These are phyloP conservation scores for Amphirosellinia nigrospora DNA, from an alignment of 495 filamentous ascomycete species.

Conservation along the genomic window DNA sequence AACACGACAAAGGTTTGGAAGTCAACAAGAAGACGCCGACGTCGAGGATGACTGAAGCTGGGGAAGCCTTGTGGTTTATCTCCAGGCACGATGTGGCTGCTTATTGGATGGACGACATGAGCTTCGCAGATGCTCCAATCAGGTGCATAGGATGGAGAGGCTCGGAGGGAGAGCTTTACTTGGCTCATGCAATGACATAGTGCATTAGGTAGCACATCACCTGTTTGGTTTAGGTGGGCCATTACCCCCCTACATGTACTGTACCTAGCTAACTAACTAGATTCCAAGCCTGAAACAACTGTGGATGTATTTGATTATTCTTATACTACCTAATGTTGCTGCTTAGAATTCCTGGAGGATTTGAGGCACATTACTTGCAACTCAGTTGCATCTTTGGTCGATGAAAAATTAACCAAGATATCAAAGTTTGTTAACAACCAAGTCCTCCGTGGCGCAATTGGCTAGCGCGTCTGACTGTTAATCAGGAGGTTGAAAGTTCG, in stretches of 20 bases:
- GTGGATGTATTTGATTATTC: background rate
- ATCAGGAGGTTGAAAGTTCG: too few relatives aligned
- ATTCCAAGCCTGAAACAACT: background rate
- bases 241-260: background rate
- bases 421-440: background rate
- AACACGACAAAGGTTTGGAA: background rate
- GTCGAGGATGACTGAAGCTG: background rate
- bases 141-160: conserved; percentile 19
- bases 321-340: background rate
- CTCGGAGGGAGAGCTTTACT: conserved; percentile 10
- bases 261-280: background rate
- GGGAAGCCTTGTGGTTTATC: conserved; percentile 2
- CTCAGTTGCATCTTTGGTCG: too few relatives aligned
- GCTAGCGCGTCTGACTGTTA: too few relatives aligned
- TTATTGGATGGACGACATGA: conserved; percentile 20
- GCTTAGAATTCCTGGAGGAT: background rate
- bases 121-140: conserved; percentile 17
- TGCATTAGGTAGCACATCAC: background rate
- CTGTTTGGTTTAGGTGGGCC: background rate
- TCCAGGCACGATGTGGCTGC: conserved; percentile 11
- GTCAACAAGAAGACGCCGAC: background rate
- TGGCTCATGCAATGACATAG: conserved; percentile 18
- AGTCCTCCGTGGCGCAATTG: too few relatives aligned
- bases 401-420: background rate
- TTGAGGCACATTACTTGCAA: too few relatives aligned